Percentiles rank a stretch among this genome's conserved stretches.
phyloP scores from a whole-genome alignment of 2,329 filamentous ascomycete species.

The Coniochaeta ligniaria region DNA sequence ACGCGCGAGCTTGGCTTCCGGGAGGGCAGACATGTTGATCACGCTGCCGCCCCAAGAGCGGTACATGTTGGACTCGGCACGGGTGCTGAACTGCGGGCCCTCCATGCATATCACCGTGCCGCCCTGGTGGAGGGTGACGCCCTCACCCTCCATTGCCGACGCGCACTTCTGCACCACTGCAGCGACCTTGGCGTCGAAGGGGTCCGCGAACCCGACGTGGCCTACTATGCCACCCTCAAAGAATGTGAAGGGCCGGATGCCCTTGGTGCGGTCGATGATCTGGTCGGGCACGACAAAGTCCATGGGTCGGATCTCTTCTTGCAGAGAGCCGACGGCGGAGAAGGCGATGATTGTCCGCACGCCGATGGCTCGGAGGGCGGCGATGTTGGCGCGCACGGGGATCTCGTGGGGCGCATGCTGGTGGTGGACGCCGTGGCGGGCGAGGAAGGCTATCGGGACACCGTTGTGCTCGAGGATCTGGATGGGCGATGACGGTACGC shows the following conservation, averaged over 20 bases:
- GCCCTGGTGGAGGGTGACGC: constrained; percentile 74
- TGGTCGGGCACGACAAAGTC: constrained; percentile 97
- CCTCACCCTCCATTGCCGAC: constrained; percentile 68
- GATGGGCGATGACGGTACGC: constrained; percentile 66
- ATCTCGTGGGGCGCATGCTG: constrained; percentile 90
- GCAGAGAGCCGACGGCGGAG: constrained; percentile 86
- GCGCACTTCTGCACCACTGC: constrained; percentile 74
- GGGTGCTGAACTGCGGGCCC: constrained; percentile 96
- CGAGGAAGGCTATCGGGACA: constrained; percentile 82
- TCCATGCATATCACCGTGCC: constrained; percentile 94
- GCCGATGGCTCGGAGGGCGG: constrained; percentile 85
- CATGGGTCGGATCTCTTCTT: constrained; percentile 87
- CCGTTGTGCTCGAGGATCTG: constrained; percentile 82
- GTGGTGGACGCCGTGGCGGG: constrained; percentile 85
- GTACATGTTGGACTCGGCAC: constrained; percentile 93
- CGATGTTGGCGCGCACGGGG: constrained; percentile 91
- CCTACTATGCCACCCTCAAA: constrained; percentile 89
- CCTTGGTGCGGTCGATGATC: constrained; percentile 96
- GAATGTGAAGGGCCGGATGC: constrained; percentile 88
- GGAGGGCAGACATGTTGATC: constrained; percentile 97
- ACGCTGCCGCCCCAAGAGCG: constrained; percentile 87
- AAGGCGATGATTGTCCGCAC: constrained; percentile 91
- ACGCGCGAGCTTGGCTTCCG: constrained; percentile 90
- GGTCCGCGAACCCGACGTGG: constrained; percentile 92
- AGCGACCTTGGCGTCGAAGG: constrained; percentile 76